phyloP scores from a whole-genome alignment of 768 basidiomycete species.

The Collybia sordida region DNA sequence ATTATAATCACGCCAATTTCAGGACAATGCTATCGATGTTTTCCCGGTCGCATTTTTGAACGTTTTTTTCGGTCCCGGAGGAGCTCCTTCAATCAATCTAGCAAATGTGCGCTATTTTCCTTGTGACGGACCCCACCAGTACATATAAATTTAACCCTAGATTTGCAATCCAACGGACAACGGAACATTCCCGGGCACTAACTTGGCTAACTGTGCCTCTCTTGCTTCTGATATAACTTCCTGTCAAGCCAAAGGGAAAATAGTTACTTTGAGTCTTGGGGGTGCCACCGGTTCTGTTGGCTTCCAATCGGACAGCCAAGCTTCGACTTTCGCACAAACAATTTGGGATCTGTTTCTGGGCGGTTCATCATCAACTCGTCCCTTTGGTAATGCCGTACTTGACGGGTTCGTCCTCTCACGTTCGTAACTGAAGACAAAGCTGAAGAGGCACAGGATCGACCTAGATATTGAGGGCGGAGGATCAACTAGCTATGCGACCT shows the following conservation, averaged over 20 bases:
- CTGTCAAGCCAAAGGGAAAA: slow-evolving; percentile 67
- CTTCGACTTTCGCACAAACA: slow-evolving; percentile 56
- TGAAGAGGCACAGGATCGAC: slow-evolving; percentile 44
- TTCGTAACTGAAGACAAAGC: not conserved
- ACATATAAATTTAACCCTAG: slow-evolving; percentile 25
- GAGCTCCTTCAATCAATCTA: slow-evolving; percentile 62
- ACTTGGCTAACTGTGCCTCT: slow-evolving; percentile 59
- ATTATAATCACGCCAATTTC: too few species aligned
- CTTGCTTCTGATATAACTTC: slow-evolving; percentile 60
- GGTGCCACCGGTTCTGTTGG: slow-evolving; percentile 63
- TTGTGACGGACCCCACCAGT: not conserved
- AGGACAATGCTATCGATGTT: slow-evolving; percentile 69
- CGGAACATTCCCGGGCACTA: slow-evolving; percentile 59
- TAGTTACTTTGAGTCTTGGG: slow-evolving; percentile 58
- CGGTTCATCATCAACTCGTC: slow-evolving; percentile 52
- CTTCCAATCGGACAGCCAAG: slow-evolving; percentile 60
- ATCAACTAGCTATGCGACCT: slow-evolving; percentile 47
- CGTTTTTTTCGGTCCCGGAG: slow-evolving; percentile 64
- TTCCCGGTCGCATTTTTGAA: slow-evolving; percentile 71
- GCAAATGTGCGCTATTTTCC: slow-evolving; percentile 50
- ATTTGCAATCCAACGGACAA: slow-evolving; percentile 62
- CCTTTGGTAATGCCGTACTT: slow-evolving; percentile 69
- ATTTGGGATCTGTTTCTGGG: slow-evolving; percentile 78
- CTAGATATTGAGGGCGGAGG: slow-evolving; percentile 76
- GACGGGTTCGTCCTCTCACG: slow-evolving; percentile 52